Conservation (phyloP, 2,329 filamentous ascomycete genomes). For the Claviceps quebecensis region DNA sequence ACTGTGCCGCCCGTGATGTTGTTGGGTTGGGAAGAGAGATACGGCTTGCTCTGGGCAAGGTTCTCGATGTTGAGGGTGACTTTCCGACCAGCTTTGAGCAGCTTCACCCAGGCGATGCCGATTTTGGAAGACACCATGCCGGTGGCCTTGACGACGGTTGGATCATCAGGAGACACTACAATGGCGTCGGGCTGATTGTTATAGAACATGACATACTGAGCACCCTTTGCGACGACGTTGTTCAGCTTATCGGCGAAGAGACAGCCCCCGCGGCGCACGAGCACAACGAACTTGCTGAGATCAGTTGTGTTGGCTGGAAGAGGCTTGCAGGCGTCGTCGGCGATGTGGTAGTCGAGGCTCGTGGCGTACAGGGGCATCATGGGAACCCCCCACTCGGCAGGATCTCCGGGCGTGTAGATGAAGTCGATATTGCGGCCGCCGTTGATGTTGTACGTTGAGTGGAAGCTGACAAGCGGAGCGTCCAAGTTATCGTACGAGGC, state of each 20-base stretch:
- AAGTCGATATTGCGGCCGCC: background rate
- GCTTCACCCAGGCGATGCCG: conserved; percentile 27
- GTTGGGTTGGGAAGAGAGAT: conserved; percentile 4
- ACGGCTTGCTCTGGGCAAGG: background rate
- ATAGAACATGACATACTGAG: conserved; percentile 47
- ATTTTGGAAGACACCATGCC: conserved; percentile 25
- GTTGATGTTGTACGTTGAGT: conserved; percentile 22
- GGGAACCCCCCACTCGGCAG: conserved; percentile 5
- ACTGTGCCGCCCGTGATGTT: conserved; percentile 31
- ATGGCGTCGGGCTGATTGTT: conserved; percentile 32
- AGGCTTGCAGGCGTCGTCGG: conserved; percentile 16
- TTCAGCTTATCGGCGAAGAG: background rate
- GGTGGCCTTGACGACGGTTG: conserved; percentile 18
- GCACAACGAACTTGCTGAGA: conserved; percentile 36
- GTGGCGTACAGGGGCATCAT: conserved; percentile 15
- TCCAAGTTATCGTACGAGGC: conserved; percentile 28
- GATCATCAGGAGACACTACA: background rate
- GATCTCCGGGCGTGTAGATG: background rate
- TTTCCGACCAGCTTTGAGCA: conserved; percentile 23
- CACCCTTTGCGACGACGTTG: conserved; percentile 26
- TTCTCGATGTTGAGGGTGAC: conserved; percentile 10
- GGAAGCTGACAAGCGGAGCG: conserved; percentile 23
- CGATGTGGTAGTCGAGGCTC: conserved; percentile 20
- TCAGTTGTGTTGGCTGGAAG: conserved; percentile 34
- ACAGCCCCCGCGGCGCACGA: conserved; percentile 29